phyloP scores from a whole-genome alignment of 2,329 filamentous ascomycete genomes.

The Pseudogymnoascus sp. region DNA sequence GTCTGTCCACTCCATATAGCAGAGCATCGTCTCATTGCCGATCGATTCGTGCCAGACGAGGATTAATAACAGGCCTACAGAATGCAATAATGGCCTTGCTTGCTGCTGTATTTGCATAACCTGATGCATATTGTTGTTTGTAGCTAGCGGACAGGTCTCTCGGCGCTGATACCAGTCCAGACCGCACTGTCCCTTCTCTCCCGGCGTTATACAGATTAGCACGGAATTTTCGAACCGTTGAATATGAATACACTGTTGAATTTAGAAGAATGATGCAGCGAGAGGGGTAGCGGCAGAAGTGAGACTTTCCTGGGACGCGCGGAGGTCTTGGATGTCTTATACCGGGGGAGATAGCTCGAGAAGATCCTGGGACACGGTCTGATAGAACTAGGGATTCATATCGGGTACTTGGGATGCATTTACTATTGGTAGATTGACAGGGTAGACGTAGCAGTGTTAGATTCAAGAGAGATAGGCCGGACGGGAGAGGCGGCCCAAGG shows the following conservation, averaged over 20 bases:
- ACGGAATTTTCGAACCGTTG: neutral
- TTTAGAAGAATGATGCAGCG: neutral
- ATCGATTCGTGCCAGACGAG: neutral
- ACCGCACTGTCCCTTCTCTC: neutral
- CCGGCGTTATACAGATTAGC: neutral
- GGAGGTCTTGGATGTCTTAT: neutral
- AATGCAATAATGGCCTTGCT: neutral
- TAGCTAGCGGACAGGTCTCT: neutral
- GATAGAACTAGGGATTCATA: neutral
- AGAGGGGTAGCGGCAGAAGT: neutral
- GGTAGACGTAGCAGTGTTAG: neutral
- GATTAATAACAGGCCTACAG: neutral
- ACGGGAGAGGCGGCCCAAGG: neutral
- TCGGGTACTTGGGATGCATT: neutral
- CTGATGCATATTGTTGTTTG: neutral
- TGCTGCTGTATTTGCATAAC: neutral
- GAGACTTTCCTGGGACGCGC: neutral
- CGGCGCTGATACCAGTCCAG: neutral
- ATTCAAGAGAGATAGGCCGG: neutral
- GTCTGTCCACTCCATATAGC: neutral
- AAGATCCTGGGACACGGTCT: neutral
- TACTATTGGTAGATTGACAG: neutral
- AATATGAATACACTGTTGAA: neutral
- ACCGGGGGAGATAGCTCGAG: neutral
- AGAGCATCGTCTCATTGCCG: neutral